Evolutionary conservation across 805 yeast genomes (phyloP).

Genomic region (Komagataella mondaviorum): DNA sequence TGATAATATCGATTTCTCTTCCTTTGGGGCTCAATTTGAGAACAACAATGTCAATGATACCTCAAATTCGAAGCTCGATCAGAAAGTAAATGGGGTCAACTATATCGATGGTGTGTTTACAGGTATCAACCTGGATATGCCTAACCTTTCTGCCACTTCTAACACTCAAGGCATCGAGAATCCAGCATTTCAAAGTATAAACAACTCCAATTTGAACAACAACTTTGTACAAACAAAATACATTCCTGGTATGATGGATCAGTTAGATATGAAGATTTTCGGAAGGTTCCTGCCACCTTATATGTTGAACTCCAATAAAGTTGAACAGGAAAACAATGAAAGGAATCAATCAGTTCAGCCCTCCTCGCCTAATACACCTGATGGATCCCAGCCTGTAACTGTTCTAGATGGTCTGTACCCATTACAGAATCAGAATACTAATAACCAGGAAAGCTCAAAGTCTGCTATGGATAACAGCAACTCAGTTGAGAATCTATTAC

Average conservation of each 20-base stretch:
- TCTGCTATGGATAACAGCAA: background rate
- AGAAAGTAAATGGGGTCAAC: conserved; percentile 17
- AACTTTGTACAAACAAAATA: conserved; percentile 21
- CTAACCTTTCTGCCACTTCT: conserved; percentile 4
- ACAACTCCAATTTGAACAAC: background rate
- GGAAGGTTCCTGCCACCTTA: conserved; percentile 79
- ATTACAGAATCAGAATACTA: background rate
- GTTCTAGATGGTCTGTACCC: background rate
- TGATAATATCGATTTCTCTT: conserved; percentile 3
- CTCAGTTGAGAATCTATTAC: background rate
- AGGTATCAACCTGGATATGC: conserved; percentile 15
- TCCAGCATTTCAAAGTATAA: background rate
- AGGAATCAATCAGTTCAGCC: background rate
- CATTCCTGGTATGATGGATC: conserved; percentile 76
- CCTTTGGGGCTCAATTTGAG: conserved; percentile 4
- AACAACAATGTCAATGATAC: conserved; percentile 5
- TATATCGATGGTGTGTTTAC: conserved; percentile 20
- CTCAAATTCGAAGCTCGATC: conserved; percentile 9
- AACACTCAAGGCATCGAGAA: background rate
- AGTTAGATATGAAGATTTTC: conserved; percentile 71
- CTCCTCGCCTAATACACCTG: background rate
- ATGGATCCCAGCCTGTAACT: background rate
- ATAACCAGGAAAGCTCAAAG: background rate
- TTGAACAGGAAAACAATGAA: background rate
- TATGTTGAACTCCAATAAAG: conserved; percentile 32